phyloP scores from a whole-genome alignment of 495 filamentous ascomycete species.

The Rusavskia elegans region DNA sequence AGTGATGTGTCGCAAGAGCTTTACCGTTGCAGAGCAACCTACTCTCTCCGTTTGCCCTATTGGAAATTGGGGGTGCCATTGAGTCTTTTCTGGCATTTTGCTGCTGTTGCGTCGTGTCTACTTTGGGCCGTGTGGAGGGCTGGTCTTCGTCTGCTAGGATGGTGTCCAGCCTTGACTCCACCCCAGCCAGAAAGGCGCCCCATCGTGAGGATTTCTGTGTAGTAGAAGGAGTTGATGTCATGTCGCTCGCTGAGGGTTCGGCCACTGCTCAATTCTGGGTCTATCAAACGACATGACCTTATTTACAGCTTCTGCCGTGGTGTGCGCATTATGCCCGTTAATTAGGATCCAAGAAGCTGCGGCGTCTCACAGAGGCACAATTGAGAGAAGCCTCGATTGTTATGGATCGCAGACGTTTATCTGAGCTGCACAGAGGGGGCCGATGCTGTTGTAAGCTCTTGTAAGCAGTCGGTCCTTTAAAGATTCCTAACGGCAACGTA shows the following conservation, averaged over 20 bases:
- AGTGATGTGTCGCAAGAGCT: too few species aligned
- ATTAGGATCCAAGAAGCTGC: neutral
- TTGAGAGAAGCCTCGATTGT: too few species aligned
- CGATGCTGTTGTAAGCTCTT: too few species aligned
- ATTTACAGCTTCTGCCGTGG: neutral
- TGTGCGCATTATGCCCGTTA: neutral
- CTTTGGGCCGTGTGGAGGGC: neutral
- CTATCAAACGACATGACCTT: neutral
- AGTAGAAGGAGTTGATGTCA: slow-evolving; percentile 10
- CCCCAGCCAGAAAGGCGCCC: slow-evolving; percentile 78
- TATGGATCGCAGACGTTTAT: too few species aligned
- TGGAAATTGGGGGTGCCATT: slow-evolving; percentile 9
- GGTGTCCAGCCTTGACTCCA: slow-evolving; percentile 83
- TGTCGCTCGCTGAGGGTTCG: neutral
- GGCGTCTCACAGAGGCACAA: too few species aligned
- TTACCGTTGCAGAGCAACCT: slow-evolving; percentile 1
- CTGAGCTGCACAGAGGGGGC: too few species aligned
- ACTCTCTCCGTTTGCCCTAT: slow-evolving; percentile 15
- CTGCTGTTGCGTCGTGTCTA: slow-evolving; percentile 16
- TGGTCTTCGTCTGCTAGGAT: slow-evolving; percentile 70
- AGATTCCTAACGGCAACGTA: neutral
- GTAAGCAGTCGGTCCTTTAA: too few species aligned
- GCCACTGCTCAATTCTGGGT: neutral
- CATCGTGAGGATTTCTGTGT: slow-evolving; percentile 34
- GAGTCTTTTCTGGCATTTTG: slow-evolving; percentile 10